These are phyloP conservation scores for Cercospora beticola DNA, from an alignment of 2,329 filamentous ascomycete species.

Conservation along the genomic window DNA sequence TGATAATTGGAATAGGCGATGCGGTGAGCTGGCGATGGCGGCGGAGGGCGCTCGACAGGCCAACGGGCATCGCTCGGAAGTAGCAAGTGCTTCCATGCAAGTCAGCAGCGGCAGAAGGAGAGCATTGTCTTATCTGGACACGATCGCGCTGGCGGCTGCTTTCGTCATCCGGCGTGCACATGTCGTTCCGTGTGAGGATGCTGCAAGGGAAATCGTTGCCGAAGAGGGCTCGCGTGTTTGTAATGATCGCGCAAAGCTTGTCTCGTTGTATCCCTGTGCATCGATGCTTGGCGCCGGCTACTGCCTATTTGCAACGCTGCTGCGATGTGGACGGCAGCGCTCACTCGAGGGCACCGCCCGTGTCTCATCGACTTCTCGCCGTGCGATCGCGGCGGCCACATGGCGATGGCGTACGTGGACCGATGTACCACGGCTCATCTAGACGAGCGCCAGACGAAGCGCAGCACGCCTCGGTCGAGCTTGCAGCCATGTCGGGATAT, in stretches of 20 bases:
- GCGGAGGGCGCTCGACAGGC: neutral
- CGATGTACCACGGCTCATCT: neutral
- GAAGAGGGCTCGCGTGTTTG: neutral
- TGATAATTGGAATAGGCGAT: neutral
- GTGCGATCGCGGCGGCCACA: slow-evolving; percentile 1
- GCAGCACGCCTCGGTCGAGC: neutral
- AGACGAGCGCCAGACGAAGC: neutral
- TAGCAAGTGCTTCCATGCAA: neutral
- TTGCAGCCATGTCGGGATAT: slow-evolving; percentile 2
- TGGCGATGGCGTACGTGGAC: neutral
- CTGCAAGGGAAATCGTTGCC: neutral
- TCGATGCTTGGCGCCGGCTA: neutral
- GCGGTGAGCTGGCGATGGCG: neutral
- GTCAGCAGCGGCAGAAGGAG: neutral
- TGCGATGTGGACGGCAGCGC: neutral
- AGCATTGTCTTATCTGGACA: neutral
- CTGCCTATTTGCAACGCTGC: neutral
- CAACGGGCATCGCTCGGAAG: neutral
- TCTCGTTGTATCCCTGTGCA: neutral
- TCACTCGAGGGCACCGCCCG: too few species aligned
- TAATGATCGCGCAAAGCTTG: neutral
- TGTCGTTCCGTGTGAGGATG: neutral
- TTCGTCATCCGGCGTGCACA: neutral
- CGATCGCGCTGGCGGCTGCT: too few species aligned
- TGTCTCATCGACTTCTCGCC: neutral